Evolutionary conservation across 2,329 filamentous ascomycete species (phyloP).

Genomic region (Xylaria sp.): DNA sequence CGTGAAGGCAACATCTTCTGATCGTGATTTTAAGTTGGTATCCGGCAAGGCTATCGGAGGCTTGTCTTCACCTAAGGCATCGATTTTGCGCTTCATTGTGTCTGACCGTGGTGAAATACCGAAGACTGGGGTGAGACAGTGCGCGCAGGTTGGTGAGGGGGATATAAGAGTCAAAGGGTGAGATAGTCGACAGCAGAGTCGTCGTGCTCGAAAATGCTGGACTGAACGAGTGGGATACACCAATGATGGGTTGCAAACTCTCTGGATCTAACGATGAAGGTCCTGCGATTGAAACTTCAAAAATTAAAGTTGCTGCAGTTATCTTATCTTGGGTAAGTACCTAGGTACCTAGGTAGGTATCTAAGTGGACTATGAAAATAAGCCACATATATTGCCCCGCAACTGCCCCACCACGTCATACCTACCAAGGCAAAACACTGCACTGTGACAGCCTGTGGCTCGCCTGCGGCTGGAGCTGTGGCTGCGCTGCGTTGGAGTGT

Average conservation of each 20-base stretch:
- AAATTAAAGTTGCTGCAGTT: slow-evolving; percentile 20
- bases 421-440: no score
- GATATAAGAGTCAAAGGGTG: background rate
- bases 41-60: slow-evolving; percentile 44
- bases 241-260: background rate
- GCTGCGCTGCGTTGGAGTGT: no score
- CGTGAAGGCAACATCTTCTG: slow-evolving; percentile 69
- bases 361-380: background rate
- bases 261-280: background rate
- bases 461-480: no score
- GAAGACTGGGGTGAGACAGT: background rate
- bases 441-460: no score
- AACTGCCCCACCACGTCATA: no score
- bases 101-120: background rate
- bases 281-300: background rate
- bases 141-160: background rate
- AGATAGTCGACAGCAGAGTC: background rate
- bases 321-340: no score
- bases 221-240: background rate
- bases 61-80: slow-evolving; percentile 60
- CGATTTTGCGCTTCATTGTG: slow-evolving; percentile 70
- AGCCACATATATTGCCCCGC: slow-evolving; percentile 10
- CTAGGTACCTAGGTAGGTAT: no score
- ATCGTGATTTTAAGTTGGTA: slow-evolving; percentile 22
- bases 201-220: background rate